phyloP scores from a whole-genome alignment of 345 rosid genomes.

The Populus simonii region DNA sequence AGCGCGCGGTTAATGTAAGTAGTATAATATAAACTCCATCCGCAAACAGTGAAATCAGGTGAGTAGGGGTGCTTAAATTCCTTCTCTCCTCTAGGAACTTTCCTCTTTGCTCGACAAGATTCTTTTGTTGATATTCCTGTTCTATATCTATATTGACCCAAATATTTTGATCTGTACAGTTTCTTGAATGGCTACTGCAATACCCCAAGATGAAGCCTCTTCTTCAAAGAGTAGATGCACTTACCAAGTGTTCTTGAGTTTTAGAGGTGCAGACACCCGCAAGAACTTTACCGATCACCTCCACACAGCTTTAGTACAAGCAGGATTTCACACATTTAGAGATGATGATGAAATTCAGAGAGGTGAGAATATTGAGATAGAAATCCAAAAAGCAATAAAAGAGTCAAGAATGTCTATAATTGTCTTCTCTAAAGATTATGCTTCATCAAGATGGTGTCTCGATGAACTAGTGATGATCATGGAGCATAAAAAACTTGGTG shows the following conservation, averaged over 20 bases:
- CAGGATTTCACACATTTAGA: constrained; percentile 14
- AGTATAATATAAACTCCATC: too few species aligned
- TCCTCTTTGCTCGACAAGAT: too few species aligned
- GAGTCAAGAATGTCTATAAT: background rate
- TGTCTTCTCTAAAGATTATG: constrained; percentile 10
- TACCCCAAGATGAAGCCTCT: too few species aligned
- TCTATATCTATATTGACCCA: too few species aligned
- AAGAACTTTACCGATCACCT: constrained; percentile 9
- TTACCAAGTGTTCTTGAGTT: constrained; percentile 11
- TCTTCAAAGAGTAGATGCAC: too few species aligned
- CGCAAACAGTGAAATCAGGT: too few species aligned
- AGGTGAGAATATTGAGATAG: background rate
- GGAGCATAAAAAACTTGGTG: background rate
- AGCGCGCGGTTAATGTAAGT: too few species aligned
- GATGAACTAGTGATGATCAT: constrained; percentile 7
- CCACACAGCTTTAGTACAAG: constrained; percentile 4
- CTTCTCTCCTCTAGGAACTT: too few species aligned
- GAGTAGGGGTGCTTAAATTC: too few species aligned
- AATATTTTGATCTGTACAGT: too few species aligned
- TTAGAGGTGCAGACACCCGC: constrained; percentile 8
- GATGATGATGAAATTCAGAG: constrained; percentile 1
- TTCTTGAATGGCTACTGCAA: too few species aligned
- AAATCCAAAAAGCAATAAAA: background rate
- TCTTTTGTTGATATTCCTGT: too few species aligned
- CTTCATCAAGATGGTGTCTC: constrained; percentile 9